Evolutionary conservation across 768 basidiomycete genomes (phyloP), one percentile per base, ranked within the genome.

Genomic region (Amanita polypyramis): DNA sequence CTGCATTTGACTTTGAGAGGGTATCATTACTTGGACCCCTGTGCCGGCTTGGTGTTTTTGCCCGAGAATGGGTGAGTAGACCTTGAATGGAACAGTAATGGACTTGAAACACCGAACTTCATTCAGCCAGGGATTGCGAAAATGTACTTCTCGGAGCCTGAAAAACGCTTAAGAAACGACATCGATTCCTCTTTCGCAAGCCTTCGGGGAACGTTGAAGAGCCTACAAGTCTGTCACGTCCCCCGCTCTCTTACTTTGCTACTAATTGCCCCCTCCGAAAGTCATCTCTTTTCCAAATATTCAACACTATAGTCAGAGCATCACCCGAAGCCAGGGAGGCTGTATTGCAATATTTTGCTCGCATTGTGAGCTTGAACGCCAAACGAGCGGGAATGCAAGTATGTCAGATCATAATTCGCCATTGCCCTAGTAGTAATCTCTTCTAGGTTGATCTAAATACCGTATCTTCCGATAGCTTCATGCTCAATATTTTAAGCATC

Each of bases 381-480:
- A 93, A 80, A 61, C 80, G 96, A 43, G 79, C 88, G 2, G 96
- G 94, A n/a, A 86, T 91, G 78, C 86, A 91, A 69, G 87, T 83
- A 49, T 36, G 66, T 56, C 2, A 29, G 3, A 29, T 14, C 17
- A 12, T 11, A 45, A 32, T 47, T 23, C 32, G 21, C 15, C 23
- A 30, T 33, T 23, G 25, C 9, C 40, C n/a, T 32, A 11, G 43
- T 37, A 45, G 29, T 38, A 33, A 17, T 42, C 5, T 20, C 33
- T 14, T 4, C 50, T 46, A 90, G 79, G 88, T 96, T 27, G 89
- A 97, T 49, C 77, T 81, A 1, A 75, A 77, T 8, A 90, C 88
- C 0, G 93, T 98, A 9, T 79, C 93, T 1, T 81, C 81, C 0
- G 95, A 99, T 59, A 82, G 87, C 49, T 97, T 92, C 62, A 86